phyloP scores from a whole-genome alignment of 2,329 filamentous ascomycete species.

The Cordyceps javanica region DNA sequence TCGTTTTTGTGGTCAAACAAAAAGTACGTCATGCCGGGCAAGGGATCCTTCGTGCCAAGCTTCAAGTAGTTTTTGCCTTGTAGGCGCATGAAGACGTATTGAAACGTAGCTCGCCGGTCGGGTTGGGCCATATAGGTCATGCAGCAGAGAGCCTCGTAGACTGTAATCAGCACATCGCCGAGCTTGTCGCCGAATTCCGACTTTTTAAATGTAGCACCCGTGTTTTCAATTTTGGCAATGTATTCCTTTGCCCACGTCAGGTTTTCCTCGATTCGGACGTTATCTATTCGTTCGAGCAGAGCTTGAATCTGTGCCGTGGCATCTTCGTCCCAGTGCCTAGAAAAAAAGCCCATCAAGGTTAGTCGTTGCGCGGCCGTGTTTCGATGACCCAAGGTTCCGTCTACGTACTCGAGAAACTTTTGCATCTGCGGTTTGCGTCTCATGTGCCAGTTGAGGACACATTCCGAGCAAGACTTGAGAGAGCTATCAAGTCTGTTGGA shows the following conservation, averaged over 20 bases:
- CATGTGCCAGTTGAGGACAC: slow-evolving; percentile 69
- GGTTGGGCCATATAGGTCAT: slow-evolving; percentile 63
- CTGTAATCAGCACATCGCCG: slow-evolving; percentile 62
- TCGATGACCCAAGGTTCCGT: slow-evolving; percentile 9
- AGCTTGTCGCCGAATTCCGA: slow-evolving; percentile 40
- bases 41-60: slow-evolving; percentile 62
- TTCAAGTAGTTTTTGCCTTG: slow-evolving; percentile 68
- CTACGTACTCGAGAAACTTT: slow-evolving; percentile 51
- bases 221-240: slow-evolving; percentile 45
- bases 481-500: slow-evolving; percentile 49
- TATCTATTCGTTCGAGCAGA: slow-evolving; percentile 54
- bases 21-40: slow-evolving; percentile 80
- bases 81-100: slow-evolving; percentile 74
- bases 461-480: slow-evolving; percentile 60
- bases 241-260: slow-evolving; percentile 50
- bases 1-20: slow-evolving; percentile 60
- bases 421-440: slow-evolving; percentile 58
- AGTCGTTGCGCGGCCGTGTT: slow-evolving; percentile 20
- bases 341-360: neutral
- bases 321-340: slow-evolving; percentile 42
- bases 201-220: slow-evolving; percentile 41
- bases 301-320: slow-evolving; percentile 46
- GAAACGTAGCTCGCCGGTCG: slow-evolving; percentile 56
- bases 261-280: slow-evolving; percentile 54
- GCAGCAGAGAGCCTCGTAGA: slow-evolving; percentile 86